These are phyloP conservation scores for Prillingera fragicola DNA, from an alignment of 1,284 basidiomycete genomes.

Conservation along the genomic window DNA sequence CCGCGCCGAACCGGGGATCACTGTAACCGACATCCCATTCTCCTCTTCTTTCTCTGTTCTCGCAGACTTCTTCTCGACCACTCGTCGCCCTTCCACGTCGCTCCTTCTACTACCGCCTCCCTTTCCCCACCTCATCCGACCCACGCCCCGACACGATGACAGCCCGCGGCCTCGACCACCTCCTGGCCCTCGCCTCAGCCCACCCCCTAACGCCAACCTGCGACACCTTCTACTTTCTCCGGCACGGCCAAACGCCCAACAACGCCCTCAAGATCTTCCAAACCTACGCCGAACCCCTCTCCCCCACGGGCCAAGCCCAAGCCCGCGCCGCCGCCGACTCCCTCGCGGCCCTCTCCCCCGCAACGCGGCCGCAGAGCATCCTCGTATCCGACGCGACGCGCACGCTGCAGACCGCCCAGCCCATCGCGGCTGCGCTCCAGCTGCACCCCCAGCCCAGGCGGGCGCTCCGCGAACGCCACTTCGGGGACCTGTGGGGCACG, in stretches of 20 bases:
- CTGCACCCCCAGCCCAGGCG: background rate
- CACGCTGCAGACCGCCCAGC: slow-evolving; percentile 12
- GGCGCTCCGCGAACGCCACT: slow-evolving; percentile 9
- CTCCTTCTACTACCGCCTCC: no score
- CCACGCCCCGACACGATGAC: no score
- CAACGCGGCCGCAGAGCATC: background rate
- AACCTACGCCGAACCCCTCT: slow-evolving; percentile 9
- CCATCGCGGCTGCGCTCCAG: background rate
- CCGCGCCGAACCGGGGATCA: no score
- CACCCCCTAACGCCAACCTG: no score
- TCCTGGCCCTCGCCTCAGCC: no score
- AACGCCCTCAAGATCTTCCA: slow-evolving; percentile 11
- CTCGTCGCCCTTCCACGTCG: no score
- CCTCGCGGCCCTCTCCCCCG: background rate
- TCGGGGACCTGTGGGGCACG: slow-evolving; percentile 9
- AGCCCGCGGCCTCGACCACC: no score
- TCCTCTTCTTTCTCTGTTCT: no score
- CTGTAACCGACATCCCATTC: no score
- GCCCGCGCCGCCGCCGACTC: slow-evolving; percentile 1
- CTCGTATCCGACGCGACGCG: slow-evolving; percentile 9
- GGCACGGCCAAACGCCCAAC: slow-evolving; percentile 9
- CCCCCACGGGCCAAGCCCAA: slow-evolving; percentile 3
- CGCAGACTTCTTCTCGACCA: no score
- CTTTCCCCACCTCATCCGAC: no score
- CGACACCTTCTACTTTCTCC: slow-evolving; percentile 8